Evolutionary conservation across 129 eudicot species (phyloP).

Genomic region (Flaveria brownii): DNA sequence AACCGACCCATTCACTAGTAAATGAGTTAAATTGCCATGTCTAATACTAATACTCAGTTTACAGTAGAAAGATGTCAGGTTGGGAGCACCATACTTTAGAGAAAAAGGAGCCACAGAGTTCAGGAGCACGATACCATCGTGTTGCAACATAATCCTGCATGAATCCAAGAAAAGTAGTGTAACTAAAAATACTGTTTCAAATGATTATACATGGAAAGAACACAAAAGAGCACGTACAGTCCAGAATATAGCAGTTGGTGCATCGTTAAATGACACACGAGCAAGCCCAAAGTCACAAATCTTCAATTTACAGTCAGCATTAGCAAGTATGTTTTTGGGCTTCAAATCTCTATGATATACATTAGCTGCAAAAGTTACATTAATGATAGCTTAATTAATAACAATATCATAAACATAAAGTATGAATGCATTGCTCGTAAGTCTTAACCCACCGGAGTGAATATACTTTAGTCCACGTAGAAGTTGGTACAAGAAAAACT

Average conservation of each 20-base stretch:
- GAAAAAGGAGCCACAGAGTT: conserved; percentile 90
- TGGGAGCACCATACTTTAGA: conserved; percentile 56
- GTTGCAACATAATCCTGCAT: conserved; percentile 86
- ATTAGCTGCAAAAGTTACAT: conserved; percentile 46
- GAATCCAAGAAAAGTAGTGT: conserved; percentile 9
- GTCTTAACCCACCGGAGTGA: conserved; percentile 59
- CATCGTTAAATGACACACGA: conserved; percentile 69
- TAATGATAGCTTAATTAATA: not conserved
- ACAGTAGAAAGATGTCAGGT: not conserved
- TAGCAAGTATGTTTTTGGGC: conserved; percentile 74
- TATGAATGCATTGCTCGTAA: not conserved
- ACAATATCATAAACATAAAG: not conserved
- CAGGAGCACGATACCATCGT: conserved; percentile 97
- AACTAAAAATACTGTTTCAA: not conserved
- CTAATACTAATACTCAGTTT: not conserved
- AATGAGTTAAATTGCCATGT: not conserved
- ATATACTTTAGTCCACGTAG: conserved; percentile 84
- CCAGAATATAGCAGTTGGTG: conserved; percentile 76
- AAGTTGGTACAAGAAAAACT: conserved; percentile 83
- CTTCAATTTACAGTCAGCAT: conserved; percentile 75
- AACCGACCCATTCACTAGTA: not conserved
- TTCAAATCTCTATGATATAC: conserved; percentile 77
- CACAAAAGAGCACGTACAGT: conserved; percentile 41
- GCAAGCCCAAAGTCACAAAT: conserved; percentile 82
- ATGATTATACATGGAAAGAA: not conserved